phyloP scores from a whole-genome alignment of 257 asterid genomes.

The Plantago major region DNA sequence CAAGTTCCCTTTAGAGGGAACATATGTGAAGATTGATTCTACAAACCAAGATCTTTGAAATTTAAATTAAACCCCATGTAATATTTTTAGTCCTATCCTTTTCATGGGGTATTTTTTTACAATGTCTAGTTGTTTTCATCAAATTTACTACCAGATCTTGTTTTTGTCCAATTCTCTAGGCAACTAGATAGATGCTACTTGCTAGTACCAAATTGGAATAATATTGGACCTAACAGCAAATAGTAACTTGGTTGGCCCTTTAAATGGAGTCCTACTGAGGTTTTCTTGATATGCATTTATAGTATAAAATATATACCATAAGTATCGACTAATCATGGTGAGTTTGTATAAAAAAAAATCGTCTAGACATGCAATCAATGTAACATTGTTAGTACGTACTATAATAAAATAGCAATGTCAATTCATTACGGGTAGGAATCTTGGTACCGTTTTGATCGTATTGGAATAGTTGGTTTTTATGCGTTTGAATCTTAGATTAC shows the following conservation, averaged over 20 bases:
- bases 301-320: no score
- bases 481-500: no score
- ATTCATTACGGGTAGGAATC: no score
- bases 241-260: not conserved
- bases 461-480: no score
- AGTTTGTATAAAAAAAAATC: no score
- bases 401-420: no score
- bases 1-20: slow-evolving; percentile 31
- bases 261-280: not conserved
- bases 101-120: slow-evolving; percentile 23
- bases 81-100: slow-evolving; percentile 25
- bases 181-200: not conserved
- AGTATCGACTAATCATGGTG: no score
- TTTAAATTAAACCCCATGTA: slow-evolving; percentile 10
- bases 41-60: not conserved
- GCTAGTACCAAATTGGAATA: not conserved
- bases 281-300: no score
- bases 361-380: no score
- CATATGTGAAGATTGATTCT: slow-evolving; percentile 12
- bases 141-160: slow-evolving; percentile 3
- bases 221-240: not conserved
- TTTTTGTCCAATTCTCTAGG: slow-evolving; percentile 16
- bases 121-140: slow-evolving; percentile 25
- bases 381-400: no score
- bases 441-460: no score